phyloP scores from a whole-genome alignment of 257 asterid species.

The Solanum arcanum region DNA sequence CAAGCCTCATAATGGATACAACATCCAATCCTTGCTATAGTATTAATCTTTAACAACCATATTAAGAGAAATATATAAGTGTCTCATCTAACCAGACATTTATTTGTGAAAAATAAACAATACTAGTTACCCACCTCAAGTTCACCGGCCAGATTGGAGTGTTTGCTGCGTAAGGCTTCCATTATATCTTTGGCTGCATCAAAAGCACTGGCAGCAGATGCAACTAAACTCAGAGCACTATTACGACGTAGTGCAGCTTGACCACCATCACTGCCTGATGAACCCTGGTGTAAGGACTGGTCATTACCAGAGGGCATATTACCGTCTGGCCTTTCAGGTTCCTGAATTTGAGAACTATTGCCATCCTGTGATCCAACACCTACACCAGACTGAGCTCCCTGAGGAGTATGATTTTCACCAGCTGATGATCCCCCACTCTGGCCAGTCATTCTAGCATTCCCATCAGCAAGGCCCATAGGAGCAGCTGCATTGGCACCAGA shows the following conservation, averaged over 20 bases:
- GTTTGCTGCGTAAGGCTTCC: conserved; percentile 95
- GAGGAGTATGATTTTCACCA: conserved; percentile 72
- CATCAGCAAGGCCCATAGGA: conserved; percentile 54
- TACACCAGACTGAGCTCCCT: conserved; percentile 61
- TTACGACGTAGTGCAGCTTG: conserved; percentile 75
- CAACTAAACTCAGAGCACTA: conserved; percentile 72
- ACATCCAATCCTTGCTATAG: neutral
- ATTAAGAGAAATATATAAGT: neutral
- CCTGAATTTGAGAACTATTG: conserved; percentile 66
- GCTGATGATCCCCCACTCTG: conserved; percentile 57
- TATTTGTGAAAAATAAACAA: neutral
- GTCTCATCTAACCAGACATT: neutral
- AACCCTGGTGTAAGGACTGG: conserved; percentile 51
- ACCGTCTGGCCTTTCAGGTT: conserved; percentile 71
- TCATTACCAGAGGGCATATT: conserved; percentile 62
- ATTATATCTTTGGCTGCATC: conserved; percentile 98
- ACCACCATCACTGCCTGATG: conserved; percentile 60
- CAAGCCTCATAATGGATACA: neutral
- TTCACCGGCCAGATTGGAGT: conserved; percentile 91
- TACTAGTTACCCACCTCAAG: conserved; percentile 72
- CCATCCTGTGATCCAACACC: conserved; percentile 73
- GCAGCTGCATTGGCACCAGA: conserved; percentile 47
- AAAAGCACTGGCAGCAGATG: conserved; percentile 93
- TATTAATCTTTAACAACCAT: neutral
- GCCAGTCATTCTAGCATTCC: conserved; percentile 51